Evolutionary conservation across 208 protist species (phyloP).

Genomic region (Trypanosoma cruzi): DNA sequence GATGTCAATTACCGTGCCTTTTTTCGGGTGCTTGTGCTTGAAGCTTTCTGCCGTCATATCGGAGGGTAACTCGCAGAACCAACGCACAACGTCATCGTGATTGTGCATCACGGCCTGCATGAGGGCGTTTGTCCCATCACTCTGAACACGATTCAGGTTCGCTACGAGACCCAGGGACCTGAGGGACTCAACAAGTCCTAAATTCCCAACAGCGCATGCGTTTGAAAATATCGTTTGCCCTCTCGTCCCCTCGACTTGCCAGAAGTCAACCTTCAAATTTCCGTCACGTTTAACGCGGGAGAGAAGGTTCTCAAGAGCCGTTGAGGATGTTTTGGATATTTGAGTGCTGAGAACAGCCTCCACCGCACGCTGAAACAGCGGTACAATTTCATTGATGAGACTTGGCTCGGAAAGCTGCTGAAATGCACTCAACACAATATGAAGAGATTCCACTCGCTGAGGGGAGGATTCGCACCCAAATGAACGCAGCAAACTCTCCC

Average conservation of each 20-base stretch:
- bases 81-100: slow-evolving; percentile 8
- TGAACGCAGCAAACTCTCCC: slow-evolving; percentile 7
- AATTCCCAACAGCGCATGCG: slow-evolving; percentile 17
- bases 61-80: slow-evolving; percentile 2
- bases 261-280: slow-evolving; percentile 16
- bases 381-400: not conserved
- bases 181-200: slow-evolving; percentile 13
- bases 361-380: slow-evolving; percentile 16
- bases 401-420: not conserved
- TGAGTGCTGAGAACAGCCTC: not conserved
- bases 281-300: slow-evolving; percentile 1
- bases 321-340: not conserved
- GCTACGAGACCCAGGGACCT: slow-evolving; percentile 11
- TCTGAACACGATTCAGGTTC: slow-evolving; percentile 25
- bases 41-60: slow-evolving; percentile 10
- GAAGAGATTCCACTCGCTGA: not conserved
- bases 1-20: slow-evolving; percentile 19
- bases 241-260: slow-evolving; percentile 2
- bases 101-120: slow-evolving; percentile 30
- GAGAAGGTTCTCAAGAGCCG: slow-evolving; percentile 4
- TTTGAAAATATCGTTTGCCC: slow-evolving; percentile 27
- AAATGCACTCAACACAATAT: slow-evolving; percentile 2
- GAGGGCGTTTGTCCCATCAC: slow-evolving; percentile 23
- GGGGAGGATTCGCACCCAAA: not conserved
- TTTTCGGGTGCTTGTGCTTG: slow-evolving; percentile 7